A percentile compares a stretch with the other conserved stretches of the same genome.
phyloP scores from a whole-genome alignment of 768 basidiomycete species.

The Tulasnella sp. region DNA sequence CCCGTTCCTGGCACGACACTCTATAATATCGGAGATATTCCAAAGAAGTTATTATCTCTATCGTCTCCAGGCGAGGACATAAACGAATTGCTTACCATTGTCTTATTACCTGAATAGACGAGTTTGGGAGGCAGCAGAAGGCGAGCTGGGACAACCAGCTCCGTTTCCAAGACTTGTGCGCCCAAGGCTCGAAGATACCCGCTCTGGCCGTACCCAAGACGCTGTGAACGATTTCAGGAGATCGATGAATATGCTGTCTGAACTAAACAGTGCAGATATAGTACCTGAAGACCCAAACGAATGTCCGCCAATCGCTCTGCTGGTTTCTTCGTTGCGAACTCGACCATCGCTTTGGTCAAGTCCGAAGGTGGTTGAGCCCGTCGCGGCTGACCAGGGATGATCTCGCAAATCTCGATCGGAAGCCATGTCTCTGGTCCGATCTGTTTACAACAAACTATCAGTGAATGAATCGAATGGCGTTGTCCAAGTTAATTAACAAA shows the following conservation, averaged over 20 bases:
- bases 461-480: not conserved
- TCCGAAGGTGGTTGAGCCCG: conserved; percentile 60
- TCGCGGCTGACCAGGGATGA: conserved; percentile 58
- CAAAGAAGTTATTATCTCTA: no score
- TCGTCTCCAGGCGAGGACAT: no score
- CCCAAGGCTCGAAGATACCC: conserved; percentile 67
- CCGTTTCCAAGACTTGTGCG: conserved; percentile 46
- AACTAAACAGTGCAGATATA: not conserved
- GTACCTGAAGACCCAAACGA: conserved; percentile 41
- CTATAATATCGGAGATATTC: no score
- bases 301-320: conserved; percentile 47
- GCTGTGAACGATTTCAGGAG: conserved; percentile 2
- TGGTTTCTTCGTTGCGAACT: conserved; percentile 58
- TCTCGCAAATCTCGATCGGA: conserved; percentile 56
- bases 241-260: conserved; percentile 37
- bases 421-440: conserved; percentile 36
- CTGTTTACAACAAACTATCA: not conserved
- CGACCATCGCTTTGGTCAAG: conserved; percentile 49
- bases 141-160: conserved; percentile 50
- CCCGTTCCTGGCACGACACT: conserved; percentile 63
- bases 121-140: conserved; percentile 56
- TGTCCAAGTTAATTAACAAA: conserved; percentile 3
- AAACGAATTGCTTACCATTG: no score
- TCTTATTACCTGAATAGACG: conserved; percentile 43
- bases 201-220: conserved; percentile 50